A percentile compares a stretch with the other conserved stretches of the same genome.
Conservation (phyloP, 1,284 basidiomycete species). For the Rhodotorula sp. region DNA sequence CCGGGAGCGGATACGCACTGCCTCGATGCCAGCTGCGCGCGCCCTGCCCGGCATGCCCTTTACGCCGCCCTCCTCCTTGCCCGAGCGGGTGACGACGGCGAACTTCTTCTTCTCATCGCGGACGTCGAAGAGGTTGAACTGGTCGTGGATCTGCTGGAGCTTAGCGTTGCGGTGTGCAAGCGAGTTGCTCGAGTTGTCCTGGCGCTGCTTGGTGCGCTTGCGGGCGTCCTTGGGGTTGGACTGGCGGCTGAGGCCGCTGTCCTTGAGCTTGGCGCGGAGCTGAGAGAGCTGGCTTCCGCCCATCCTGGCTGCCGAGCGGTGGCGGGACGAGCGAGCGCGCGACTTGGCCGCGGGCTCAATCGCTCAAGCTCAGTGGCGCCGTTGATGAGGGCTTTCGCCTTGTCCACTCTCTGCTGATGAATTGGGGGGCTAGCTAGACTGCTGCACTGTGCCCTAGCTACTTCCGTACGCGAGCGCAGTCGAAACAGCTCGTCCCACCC, state of each 20-base stretch:
- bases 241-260: slow-evolving; percentile 70
- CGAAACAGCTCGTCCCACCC: not conserved
- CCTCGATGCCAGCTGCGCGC: slow-evolving; percentile 85
- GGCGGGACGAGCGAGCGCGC: not conserved
- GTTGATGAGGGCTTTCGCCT: not conserved
- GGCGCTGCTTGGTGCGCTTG: slow-evolving; percentile 56
- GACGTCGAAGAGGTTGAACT: slow-evolving; percentile 90
- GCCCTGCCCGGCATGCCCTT: slow-evolving; percentile 79
- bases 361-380: not conserved
- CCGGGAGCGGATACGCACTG: slow-evolving; percentile 59
- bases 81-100: slow-evolving; percentile 59
- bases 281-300: slow-evolving; percentile 76
- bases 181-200: slow-evolving; percentile 50
- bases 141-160: slow-evolving; percentile 78
- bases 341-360: not conserved
- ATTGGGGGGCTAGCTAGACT: not conserved
- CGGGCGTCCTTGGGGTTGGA: slow-evolving; percentile 63
- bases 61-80: slow-evolving; percentile 77
- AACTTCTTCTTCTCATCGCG: slow-evolving; percentile 70
- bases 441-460: not conserved
- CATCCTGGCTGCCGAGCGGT: slow-evolving; percentile 12
- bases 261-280: slow-evolving; percentile 77
- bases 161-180: slow-evolving; percentile 52
- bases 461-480: not conserved
- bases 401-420: not conserved